Percentiles rank a stretch among this genome's conserved stretches.
phyloP scores from a whole-genome alignment of 331 rosid species.

The Quercus phellos region DNA sequence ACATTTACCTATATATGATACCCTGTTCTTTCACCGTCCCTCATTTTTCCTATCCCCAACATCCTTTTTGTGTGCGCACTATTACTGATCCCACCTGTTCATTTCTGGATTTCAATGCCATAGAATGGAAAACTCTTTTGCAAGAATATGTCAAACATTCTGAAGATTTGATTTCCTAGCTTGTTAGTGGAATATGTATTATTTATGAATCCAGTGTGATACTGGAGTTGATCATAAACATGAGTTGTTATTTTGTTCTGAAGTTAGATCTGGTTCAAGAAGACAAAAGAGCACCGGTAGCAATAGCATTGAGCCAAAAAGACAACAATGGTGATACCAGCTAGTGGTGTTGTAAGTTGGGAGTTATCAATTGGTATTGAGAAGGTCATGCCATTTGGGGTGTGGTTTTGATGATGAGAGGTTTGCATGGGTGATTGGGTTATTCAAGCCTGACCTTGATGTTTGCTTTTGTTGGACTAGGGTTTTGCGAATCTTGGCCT shows the following conservation, averaged over 20 bases:
- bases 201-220: neutral
- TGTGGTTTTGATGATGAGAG: neutral
- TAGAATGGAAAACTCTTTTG: neutral
- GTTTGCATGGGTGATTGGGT: neutral
- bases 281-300: neutral
- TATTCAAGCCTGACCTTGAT: too few species aligned
- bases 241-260: neutral
- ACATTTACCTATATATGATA: neutral
- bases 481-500: neutral
- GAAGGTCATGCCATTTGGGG: neutral
- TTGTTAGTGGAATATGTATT: neutral
- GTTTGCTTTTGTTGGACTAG: neutral
- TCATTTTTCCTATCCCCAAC: neutral
- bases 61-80: neutral
- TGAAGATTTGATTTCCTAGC: neutral
- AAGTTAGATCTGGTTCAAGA: neutral
- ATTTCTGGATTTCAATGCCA: neutral
- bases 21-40: neutral
- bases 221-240: neutral
- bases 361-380: neutral
- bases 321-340: neutral
- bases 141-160: neutral
- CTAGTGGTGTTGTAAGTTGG: too few species aligned
- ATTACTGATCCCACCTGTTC: neutral
- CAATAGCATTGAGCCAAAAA: neutral